Base-by-base conservation (phyloP, 768 basidiomycete species). In the Hebeloma cylindrosporum region DNA sequence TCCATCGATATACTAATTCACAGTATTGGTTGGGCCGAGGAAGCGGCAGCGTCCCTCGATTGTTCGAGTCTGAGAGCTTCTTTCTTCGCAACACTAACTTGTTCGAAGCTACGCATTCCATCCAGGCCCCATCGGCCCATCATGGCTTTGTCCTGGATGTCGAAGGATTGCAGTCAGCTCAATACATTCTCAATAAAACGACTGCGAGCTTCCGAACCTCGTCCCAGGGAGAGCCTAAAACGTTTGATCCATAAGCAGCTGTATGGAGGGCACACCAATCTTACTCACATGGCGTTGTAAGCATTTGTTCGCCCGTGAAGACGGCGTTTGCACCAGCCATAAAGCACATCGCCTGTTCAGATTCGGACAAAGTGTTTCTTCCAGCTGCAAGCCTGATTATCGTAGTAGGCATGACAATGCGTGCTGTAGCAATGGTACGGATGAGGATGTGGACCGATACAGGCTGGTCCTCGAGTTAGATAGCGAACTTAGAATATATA, bases 271-370 rank as follows among this genome's bases (percentile, higher is more conserved):
- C 34, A 16, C 29, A 18, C 8, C 8, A 44, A 29, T 26, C 39
- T 21, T 23, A 74, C 88, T 70, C 58, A 87, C 93, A 96, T 34
- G 94, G 93, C 10, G 95, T 98, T 9, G 95, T 98, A 53, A 98
- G 66, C 95, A 98, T 98, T 56, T 85, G 77, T 61, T 97, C 95
- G 31, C 94, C 95, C n/a, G 95, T 98, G 64, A 98, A 98, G 49
- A 98, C 85, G 16, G 95, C 95, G 60, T 98, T 98, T 16, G 94
- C 95, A 17, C 95, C 95, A 1, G 95, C 93, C 88, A 98, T 88
- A 70, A 98, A 98, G 60, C 92, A 93, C 87, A 98, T 93, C 5
- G 87, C 93, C 62, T 98, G 95, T 65, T 97, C 89, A 7, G 88
- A 75, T 70, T 98, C 95, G 47, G 74, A 75, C 54, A 96, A 79